Evolutionary conservation across 495 filamentous ascomycete species (phyloP), one percentile per base, ranked within the genome.

Genomic region (Talaromyces borbonicus): DNA sequence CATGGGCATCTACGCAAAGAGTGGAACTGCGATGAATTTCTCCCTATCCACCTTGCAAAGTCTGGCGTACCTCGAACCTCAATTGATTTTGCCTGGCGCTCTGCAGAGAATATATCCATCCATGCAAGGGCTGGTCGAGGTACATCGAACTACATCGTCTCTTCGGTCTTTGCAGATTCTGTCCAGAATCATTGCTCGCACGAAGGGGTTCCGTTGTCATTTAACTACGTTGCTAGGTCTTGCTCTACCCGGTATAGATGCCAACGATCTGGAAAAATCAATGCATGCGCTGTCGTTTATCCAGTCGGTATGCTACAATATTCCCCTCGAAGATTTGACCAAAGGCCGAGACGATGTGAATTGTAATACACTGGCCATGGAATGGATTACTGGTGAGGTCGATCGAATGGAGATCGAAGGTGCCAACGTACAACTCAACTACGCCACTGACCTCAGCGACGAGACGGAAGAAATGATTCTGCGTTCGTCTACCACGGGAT

Each of bases 1-100:
- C 62, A 96, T 97, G 92, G 92, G 93, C 18, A 87, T 99, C 39
- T 99, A 94, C 56, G 80, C 90, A 26, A 98, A 99, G 67, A 93
- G 89, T 63, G 80, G 79, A 38, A 85, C 84, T 29, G 85, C 90
- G 1, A 85, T 96, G 68, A 90, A 80, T 53, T 94, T 88, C 65
- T 89, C 88, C 43, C 74, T 95, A 32, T 90, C 86, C 8, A 85
- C 89, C 4, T 70, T 99, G 43, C 90, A 96, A 58, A 83, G 82
- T 31, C 66, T 99, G 43, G 81, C 93, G 4, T 95, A 83, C 55
- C 72, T 99, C 32, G 90, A 97, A 56, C 93, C 92, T 1, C 80
- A 87, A 54, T 69, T 97, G 51, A 95, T 99, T 51, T 69, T 99
- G 6, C 92, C 92, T 3, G 93, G 92, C 15, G 90, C 90, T 16